Evolutionary conservation across 2,329 filamentous ascomycete species (phyloP), one percentile per base, ranked within the genome.

Genomic region (Penicillium sp.): DNA sequence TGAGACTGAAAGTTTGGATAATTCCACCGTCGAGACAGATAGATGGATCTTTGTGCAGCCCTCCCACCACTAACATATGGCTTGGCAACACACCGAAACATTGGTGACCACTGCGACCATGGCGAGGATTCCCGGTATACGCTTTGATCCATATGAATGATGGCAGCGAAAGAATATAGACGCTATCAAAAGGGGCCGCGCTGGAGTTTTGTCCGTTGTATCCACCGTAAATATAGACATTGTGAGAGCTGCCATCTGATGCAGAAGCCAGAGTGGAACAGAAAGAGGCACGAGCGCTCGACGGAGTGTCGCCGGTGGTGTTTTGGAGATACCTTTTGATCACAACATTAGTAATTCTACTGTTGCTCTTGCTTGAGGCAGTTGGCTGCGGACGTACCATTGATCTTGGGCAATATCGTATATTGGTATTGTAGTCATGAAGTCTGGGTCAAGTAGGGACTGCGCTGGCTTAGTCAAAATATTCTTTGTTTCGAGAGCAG

Each of bases 221-320:
- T 16, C 79, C 78, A 23, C 78, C 78, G 52, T 79, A 80, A 45
- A 81, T 65, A 44, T 76, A 73, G 41, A 81, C 75, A 49, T 79
- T 78, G 45, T 76, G 71, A 0, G 70, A 74, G 9, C 67, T 70
- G 3, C 58, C 56, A 47, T 75, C 72, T n/a, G 65, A 42, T 8
- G 71, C 67, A 12, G 62, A 53, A 2, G 69, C 70, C 8, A 73
- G 65, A 2, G 71, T 66, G 1, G 72, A 70, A 53, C 72, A 75
- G 52, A 74, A 74, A 39, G 68, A 57, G 4, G 69, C 65, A 21
- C 68, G 54, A 18, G 26, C 38, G 28, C 65, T 60, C 1, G 68
- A 64, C 15, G 67, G 73, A 44, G 57, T 60, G 28, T 67, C 63
- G 16, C 65, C 70, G 0, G 66, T 68, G 0, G 72, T 71, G 23